Conservation (phyloP, 371 early-diverging fungal genomes). For the Syncephalastrum monosporum region DNA sequence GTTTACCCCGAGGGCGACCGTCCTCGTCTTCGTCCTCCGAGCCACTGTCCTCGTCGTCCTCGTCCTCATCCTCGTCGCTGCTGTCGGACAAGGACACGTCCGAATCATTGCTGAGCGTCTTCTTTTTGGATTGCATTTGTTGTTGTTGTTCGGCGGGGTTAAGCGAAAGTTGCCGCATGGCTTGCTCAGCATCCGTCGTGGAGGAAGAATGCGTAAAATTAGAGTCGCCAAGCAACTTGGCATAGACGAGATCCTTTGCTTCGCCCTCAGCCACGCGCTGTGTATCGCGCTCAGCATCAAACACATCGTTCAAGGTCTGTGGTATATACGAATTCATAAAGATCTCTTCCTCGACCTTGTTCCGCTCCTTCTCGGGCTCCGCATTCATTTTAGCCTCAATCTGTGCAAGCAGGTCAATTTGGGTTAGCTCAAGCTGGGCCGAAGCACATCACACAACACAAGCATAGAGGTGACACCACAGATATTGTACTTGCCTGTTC, state of each 20-base stretch:
- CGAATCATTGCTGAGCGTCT: conserved; percentile 2
- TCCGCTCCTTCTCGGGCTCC: conserved; percentile 32
- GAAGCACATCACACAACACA: conserved; percentile 4
- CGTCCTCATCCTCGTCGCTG: conserved; percentile 25
- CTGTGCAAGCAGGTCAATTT: conserved; percentile 6
- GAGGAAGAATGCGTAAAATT: conserved; percentile 2
- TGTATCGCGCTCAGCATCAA: conserved; percentile 86
- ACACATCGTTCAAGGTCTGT: conserved; percentile 87
- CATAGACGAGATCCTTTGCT: conserved; percentile 60
- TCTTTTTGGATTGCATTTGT: conserved; percentile 10
- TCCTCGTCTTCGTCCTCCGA: conserved; percentile 39
- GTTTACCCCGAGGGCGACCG: conserved; percentile 56
- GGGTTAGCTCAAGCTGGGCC: not conserved
- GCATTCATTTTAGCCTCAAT: conserved; percentile 38
- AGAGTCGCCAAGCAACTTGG: conserved; percentile 40
- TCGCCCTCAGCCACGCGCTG: conserved; percentile 71
- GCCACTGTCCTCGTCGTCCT: conserved; percentile 26
- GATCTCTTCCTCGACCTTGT: conserved; percentile 83
- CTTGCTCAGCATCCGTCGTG: not conserved
- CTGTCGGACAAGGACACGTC: conserved; percentile 2
- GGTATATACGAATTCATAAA: conserved; percentile 93
- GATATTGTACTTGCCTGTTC: conserved; percentile 44
- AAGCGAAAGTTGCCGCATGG: not conserved
- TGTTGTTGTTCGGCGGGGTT: conserved; percentile 3
- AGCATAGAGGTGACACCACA: conserved; percentile 3